phyloP scores from a whole-genome alignment of 2,329 filamentous ascomycete genomes.

The Cercospora zeae-maydis region DNA sequence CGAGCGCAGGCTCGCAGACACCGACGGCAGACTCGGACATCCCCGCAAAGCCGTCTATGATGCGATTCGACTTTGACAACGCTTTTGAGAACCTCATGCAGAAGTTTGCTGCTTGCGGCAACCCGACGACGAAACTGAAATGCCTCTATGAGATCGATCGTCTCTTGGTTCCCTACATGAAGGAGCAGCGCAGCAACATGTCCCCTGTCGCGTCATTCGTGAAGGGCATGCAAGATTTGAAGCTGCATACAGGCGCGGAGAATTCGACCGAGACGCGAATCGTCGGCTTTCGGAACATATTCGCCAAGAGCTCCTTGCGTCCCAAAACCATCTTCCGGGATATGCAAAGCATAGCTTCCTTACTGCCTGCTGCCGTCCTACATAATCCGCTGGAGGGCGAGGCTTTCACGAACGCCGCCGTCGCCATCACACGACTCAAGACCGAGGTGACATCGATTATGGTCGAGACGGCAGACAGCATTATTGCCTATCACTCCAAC shows the following conservation, averaged over 20 bases:
- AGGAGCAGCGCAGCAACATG: conserved; percentile 7
- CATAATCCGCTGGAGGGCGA: conserved; percentile 59
- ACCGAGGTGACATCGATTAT: conserved; percentile 81
- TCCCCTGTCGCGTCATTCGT: conserved; percentile 17
- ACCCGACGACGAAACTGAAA: conserved; percentile 80
- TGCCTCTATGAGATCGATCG: conserved; percentile 78
- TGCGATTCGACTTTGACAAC: conserved; percentile 57
- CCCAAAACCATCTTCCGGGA: conserved; percentile 49
- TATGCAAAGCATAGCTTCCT: conserved; percentile 56
- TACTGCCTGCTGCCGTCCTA: conserved; percentile 55
- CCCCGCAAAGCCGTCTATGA: conserved; percentile 1
- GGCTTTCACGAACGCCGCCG: conserved; percentile 84
- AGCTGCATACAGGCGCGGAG: neutral
- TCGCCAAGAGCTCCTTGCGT: conserved; percentile 44
- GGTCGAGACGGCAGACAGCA: conserved; percentile 69
- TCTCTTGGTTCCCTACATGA: conserved; percentile 44
- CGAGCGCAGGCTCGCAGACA: conserved; percentile 22
- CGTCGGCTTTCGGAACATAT: conserved; percentile 36
- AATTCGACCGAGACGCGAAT: conserved; percentile 18
- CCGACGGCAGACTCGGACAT: conserved; percentile 11
- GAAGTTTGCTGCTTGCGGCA: conserved; percentile 85
- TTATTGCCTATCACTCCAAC: conserved; percentile 66
- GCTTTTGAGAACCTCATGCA: conserved; percentile 76
- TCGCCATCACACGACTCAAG: conserved; percentile 85
- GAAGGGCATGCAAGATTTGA: neutral